A percentile compares a stretch with the other conserved stretches of the same genome.
Evolutionary conservation across 2,329 filamentous ascomycete genomes (phyloP).

Genomic region (Scedosporium boydii): DNA sequence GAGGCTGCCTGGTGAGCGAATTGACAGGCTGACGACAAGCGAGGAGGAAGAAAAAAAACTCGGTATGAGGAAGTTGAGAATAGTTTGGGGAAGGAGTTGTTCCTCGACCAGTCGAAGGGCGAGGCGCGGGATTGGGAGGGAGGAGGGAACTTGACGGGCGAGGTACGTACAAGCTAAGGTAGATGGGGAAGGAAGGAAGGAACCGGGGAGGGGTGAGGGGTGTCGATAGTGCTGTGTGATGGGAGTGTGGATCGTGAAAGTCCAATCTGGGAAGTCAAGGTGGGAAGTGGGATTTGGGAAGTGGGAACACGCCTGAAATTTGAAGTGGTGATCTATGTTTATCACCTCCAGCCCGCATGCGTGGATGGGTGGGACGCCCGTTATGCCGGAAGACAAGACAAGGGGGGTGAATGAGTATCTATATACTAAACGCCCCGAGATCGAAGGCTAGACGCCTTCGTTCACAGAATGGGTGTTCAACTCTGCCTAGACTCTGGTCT

Average conservation of each 20-base stretch:
- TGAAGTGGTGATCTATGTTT: neutral
- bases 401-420: neutral
- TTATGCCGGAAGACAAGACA: neutral
- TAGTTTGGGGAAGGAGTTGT: neutral
- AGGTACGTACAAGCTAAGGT: neutral
- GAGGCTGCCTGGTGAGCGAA: constrained; percentile 1
- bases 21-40: neutral
- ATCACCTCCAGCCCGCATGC: neutral
- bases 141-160: neutral
- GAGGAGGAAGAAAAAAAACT: neutral
- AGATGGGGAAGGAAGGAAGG: neutral
- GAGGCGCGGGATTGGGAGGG: constrained; percentile 1
- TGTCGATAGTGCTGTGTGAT: neutral
- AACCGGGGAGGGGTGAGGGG: neutral
- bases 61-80: constrained; percentile 1
- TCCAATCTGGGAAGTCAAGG: too few relatives aligned
- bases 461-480: neutral
- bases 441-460: neutral
- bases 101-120: constrained; percentile 2
- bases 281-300: too few relatives aligned
- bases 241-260: neutral
- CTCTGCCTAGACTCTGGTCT: neutral
- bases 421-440: neutral
- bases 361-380: neutral
- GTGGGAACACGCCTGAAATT: neutral